Evolutionary conservation across 2,329 filamentous ascomycete species (phyloP).

Genomic region (Apiospora arundinis): DNA sequence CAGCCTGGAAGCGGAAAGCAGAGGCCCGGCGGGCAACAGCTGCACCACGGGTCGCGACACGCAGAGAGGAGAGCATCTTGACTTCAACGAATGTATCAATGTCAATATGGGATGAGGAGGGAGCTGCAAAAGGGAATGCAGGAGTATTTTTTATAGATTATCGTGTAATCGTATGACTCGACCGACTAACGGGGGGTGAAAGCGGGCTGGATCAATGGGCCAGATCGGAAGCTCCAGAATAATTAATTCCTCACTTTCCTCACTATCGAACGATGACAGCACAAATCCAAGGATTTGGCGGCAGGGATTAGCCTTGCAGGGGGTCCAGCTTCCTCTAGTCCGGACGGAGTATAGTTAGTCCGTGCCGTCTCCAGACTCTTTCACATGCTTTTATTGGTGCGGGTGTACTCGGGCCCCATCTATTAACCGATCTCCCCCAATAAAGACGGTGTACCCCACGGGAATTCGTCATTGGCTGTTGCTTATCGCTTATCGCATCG

Average conservation of each 20-base stretch:
- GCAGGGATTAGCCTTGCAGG: background rate
- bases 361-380: background rate
- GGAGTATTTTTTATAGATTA: background rate
- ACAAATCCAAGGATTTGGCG: background rate
- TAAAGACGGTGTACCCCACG: background rate
- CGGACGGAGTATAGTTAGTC: background rate
- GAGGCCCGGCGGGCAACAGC: slow-evolving; percentile 45
- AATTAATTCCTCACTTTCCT: background rate
- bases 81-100: background rate
- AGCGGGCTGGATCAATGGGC: background rate
- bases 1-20: slow-evolving; percentile 47
- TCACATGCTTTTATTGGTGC: background rate
- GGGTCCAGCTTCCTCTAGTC: background rate
- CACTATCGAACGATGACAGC: slow-evolving; percentile 10
- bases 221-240: slow-evolving; percentile 16
- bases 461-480: background rate
- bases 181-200: slow-evolving; percentile 6
- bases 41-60: slow-evolving; percentile 58
- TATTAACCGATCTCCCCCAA: background rate
- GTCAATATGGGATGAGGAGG: background rate
- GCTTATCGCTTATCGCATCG: too few species aligned
- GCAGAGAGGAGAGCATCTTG: slow-evolving; percentile 60
- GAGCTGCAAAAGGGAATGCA: background rate
- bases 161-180: slow-evolving; percentile 13
- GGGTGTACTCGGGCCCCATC: background rate